phyloP scores from a whole-genome alignment of 179 eudicot species.

The Silene noctiflora region DNA sequence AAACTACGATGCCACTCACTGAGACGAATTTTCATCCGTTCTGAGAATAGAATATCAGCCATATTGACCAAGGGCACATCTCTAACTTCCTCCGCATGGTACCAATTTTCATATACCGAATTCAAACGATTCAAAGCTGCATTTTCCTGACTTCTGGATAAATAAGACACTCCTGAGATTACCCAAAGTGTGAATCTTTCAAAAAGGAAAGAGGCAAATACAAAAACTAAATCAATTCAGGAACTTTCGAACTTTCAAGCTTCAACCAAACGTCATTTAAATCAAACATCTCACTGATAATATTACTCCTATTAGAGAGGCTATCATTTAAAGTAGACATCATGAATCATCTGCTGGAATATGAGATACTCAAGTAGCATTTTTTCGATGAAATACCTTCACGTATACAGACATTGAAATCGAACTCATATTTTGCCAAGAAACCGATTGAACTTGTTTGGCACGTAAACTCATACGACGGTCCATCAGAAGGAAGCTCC shows the following conservation, averaged over 20 bases:
- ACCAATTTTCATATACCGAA: conserved; percentile 40
- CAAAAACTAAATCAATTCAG: background rate
- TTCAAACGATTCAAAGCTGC: conserved; percentile 55
- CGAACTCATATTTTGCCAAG: conserved; percentile 86
- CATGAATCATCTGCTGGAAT: background rate
- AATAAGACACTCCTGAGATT: conserved; percentile 97
- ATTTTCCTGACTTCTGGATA: conserved; percentile 95
- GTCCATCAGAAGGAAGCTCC: conserved; percentile 59
- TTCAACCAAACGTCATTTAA: background rate
- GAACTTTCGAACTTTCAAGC: background rate
- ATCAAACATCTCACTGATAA: background rate
- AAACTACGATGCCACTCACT: conserved; percentile 67
- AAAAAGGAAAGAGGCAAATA: conserved; percentile 5
- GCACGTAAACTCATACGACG: conserved; percentile 73
- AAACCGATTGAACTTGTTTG: conserved; percentile 86
- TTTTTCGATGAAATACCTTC: conserved; percentile 52
- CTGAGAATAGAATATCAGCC: conserved; percentile 76
- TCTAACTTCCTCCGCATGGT: conserved; percentile 35
- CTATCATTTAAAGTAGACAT: too few relatives aligned
- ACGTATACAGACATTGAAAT: conserved; percentile 78
- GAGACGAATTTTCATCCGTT: conserved; percentile 68
- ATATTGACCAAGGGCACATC: conserved; percentile 48
- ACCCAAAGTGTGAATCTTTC: conserved; percentile 49
- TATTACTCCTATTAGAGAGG: background rate
- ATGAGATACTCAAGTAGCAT: background rate